Evolutionary conservation across 2,329 filamentous ascomycete species (phyloP).

Genomic region (Chaetomium globosum): DNA sequence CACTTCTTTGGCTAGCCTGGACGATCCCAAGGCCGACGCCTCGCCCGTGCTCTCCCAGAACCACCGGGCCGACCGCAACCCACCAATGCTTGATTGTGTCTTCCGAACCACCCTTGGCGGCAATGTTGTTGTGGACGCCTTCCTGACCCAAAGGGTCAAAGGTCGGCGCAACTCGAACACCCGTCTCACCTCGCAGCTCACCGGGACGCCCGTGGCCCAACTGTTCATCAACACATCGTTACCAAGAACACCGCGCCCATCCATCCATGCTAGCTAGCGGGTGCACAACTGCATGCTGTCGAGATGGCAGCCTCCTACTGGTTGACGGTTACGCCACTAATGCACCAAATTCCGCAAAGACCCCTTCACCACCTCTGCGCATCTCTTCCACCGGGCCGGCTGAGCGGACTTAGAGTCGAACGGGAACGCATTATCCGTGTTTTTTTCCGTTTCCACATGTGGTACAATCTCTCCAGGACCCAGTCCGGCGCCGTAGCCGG

Average conservation of each 20-base stretch:
- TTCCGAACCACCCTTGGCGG: not conserved
- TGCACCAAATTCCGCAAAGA: not conserved
- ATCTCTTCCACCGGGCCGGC: not conserved
- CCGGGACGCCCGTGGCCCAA: not conserved
- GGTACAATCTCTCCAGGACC: constrained; percentile 5
- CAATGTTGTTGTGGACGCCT: constrained; percentile 3
- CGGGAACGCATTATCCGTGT: not conserved
- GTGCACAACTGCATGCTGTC: not conserved
- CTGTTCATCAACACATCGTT: not conserved
- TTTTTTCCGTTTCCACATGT: constrained; percentile 7
- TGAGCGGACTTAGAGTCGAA: not conserved
- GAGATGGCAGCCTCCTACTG: not conserved
- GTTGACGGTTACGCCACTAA: not conserved
- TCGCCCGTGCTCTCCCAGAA: not conserved
- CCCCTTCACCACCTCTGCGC: not conserved
- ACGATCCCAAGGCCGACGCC: not conserved
- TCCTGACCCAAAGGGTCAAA: not conserved
- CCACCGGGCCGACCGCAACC: not conserved
- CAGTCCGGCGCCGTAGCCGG: not conserved
- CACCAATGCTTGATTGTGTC: not conserved
- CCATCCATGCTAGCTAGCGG: not conserved
- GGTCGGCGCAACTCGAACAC: not conserved
- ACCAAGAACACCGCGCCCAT: not conserved
- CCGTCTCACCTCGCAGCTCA: not conserved
- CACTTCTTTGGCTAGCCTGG: not conserved